Base-by-base conservation (phyloP, 345 rosid species). In the Chamaenerion angustifolium region DNA sequence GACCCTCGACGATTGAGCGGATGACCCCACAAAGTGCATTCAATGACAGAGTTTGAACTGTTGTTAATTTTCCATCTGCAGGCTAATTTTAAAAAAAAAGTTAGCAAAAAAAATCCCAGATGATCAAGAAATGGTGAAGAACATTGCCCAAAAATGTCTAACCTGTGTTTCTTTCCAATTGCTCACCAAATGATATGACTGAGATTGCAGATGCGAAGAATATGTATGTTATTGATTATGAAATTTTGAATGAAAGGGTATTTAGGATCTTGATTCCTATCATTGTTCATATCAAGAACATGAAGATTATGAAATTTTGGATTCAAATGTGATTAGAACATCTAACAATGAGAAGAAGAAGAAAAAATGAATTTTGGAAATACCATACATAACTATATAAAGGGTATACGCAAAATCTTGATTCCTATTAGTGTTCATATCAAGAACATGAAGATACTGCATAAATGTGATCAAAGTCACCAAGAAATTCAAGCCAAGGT, bases 211-310 rank as follows among this genome's bases (percentile, higher is more conserved):
- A 77, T 49, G 83, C 77, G 48, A 77, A 77, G 75, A 77, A 77
- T 64, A 77, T 77, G 43, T 77, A 74, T 57, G 82, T 82, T 37
- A 86, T 82, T 12, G 90, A 83, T 42, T 83, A 86, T 51, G 79
- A 78, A 56, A 82, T 75, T 80, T 81, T 82, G 55, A 61, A 51
- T 5, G 5, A 2, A 2, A 23, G 27, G 27, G 27, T 23, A 23
- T 23, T 5, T 23, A 23, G 5, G 27, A 23, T 23, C 27, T 23
- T 23, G 27, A 23, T 23, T 23, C 27, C 27, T 23, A 2, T 23
- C 27, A 23, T 23, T 23, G 3, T 23, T 23, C 27, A 23, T 23
- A 23, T 23, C 27, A 23, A 23, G 27, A 23, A 23, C 27, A 23
- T 23, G 27, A 23, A 23, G 27, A 23, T 5, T 23, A 2, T 23